phyloP scores from a whole-genome alignment of 495 filamentous ascomycete species.

The Cercophora samala region DNA sequence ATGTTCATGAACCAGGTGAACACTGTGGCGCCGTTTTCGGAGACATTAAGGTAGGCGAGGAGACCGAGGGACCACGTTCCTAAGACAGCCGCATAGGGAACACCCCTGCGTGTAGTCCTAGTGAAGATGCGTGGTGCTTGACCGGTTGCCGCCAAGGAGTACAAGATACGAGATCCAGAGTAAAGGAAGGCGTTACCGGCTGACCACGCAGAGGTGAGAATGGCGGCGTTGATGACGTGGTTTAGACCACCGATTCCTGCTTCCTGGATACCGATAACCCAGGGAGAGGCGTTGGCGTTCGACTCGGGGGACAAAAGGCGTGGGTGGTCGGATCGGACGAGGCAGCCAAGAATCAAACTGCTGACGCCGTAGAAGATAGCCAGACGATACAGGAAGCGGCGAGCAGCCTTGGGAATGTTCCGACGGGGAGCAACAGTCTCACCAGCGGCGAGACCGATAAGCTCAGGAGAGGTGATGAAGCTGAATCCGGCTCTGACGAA shows the following conservation, averaged over 20 bases:
- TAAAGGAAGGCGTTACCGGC: conserved; percentile 77
- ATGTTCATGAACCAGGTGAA: conserved; percentile 60
- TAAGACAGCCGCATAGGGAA: conserved; percentile 62
- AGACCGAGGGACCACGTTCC: conserved; percentile 51
- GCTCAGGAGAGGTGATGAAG: conserved; percentile 49
- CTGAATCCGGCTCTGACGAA: conserved; percentile 48
- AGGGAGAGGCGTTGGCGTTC: conserved; percentile 64
- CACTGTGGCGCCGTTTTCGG: conserved; percentile 51
- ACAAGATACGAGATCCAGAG: conserved; percentile 74
- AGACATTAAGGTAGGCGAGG: conserved; percentile 62
- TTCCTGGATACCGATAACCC: conserved; percentile 46
- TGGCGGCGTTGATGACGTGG: conserved; percentile 48
- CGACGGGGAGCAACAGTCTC: conserved; percentile 75
- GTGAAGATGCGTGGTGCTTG: conserved; percentile 60
- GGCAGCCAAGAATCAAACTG: conserved; percentile 66
- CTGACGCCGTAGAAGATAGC: conserved; percentile 70
- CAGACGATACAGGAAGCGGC: conserved; percentile 67
- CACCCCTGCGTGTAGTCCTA: conserved; percentile 53
- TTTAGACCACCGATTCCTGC: conserved; percentile 45
- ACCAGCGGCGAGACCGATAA: conserved; percentile 64
- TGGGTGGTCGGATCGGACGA: conserved; percentile 57
- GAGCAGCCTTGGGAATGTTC: conserved; percentile 69
- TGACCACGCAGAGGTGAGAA: conserved; percentile 51
- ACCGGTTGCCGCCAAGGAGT: conserved; percentile 60
- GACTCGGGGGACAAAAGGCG: conserved; percentile 50